Conservation (phyloP, 2,329 filamentous ascomycete species). For the Colletotrichum kahawae region DNA sequence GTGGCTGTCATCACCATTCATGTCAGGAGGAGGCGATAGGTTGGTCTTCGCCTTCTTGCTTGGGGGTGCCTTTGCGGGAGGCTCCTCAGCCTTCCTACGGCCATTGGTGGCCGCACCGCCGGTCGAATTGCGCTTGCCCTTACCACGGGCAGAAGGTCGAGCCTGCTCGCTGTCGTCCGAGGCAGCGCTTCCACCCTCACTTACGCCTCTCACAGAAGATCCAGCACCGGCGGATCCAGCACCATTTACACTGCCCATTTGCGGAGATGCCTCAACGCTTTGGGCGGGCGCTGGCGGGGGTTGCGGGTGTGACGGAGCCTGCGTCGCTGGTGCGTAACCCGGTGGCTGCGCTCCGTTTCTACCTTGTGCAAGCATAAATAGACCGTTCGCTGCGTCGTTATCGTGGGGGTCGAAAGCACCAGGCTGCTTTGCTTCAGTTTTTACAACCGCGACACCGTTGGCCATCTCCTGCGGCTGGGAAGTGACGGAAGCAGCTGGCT, state of each 20-base stretch:
- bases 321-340: constrained; percentile 51
- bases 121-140: constrained; percentile 70
- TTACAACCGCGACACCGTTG: constrained; percentile 44
- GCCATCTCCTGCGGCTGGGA: constrained; percentile 32
- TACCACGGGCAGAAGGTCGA: constrained; percentile 69
- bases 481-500: constrained; percentile 23
- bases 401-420: constrained; percentile 87
- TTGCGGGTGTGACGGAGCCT: constrained; percentile 55
- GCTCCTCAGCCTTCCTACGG: constrained; percentile 79
- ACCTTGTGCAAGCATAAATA: constrained; percentile 87
- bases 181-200: constrained; percentile 70
- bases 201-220: constrained; percentile 58
- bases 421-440: constrained; percentile 56
- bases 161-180: constrained; percentile 76
- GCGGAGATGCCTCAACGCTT: constrained; percentile 51
- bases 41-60: constrained; percentile 75
- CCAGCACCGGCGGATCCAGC: constrained; percentile 39
- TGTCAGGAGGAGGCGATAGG: constrained; percentile 37
- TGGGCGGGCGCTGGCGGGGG: constrained; percentile 41
- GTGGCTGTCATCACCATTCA: constrained; percentile 31
- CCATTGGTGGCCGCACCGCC: constrained; percentile 58
- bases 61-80: constrained; percentile 64
- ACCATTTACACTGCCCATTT: constrained; percentile 55
- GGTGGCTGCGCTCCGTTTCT: constrained; percentile 61
- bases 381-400: constrained; percentile 92